Evolutionary conservation across 495 filamentous ascomycete species (phyloP).

Genomic region (Niebla homalea): DNA sequence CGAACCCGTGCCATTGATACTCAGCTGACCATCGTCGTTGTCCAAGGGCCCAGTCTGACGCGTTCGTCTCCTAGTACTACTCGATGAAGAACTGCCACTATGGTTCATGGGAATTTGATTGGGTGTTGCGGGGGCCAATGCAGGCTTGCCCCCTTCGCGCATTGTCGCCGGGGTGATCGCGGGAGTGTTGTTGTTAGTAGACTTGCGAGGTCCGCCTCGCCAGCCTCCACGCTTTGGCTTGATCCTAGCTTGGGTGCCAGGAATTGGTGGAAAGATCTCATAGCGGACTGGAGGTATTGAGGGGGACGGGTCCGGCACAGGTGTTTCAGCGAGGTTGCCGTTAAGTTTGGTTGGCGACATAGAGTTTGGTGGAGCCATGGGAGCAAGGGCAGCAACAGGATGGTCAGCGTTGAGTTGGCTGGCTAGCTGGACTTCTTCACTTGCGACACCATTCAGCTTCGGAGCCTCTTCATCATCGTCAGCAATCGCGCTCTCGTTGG

Average conservation of each 20-base stretch:
- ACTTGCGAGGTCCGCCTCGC: constrained; percentile 10
- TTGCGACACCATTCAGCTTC: constrained; percentile 19
- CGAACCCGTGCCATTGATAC: neutral
- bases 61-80: neutral
- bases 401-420: constrained; percentile 5
- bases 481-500: constrained; percentile 11
- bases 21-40: neutral
- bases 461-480: constrained; percentile 13
- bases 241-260: constrained; percentile 13
- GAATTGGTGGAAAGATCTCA: constrained; percentile 22
- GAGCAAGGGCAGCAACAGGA: neutral
- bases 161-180: constrained; percentile 3
- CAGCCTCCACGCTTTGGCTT: constrained; percentile 14
- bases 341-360: constrained; percentile 3
- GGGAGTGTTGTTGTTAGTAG: constrained; percentile 10
- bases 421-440: constrained; percentile 7
- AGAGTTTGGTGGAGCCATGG: constrained; percentile 1
- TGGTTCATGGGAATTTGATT: neutral
- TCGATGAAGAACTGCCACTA: neutral
- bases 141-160: neutral
- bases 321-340: neutral
- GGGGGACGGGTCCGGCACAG: neutral
- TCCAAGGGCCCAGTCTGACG: neutral
- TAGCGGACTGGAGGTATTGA: constrained; percentile 17
- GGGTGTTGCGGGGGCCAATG: neutral